Base-by-base conservation (phyloP, 2,329 filamentous ascomycete species). In the Alternaria atra region DNA sequence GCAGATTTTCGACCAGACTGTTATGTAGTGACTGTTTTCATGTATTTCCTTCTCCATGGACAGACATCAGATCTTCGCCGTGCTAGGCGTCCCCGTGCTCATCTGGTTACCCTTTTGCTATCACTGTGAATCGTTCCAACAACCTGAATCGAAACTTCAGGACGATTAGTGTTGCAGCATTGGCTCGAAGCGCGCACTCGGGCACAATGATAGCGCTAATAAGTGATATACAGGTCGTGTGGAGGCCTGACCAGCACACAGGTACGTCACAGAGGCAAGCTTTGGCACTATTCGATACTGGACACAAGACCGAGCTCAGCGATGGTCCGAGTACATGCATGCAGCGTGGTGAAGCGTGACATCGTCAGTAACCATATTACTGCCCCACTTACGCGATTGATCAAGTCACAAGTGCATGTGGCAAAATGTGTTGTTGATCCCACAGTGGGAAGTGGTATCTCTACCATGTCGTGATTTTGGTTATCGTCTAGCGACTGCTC, bases 401-500 rank as follows among this genome's bases (percentile, higher is more conserved):
- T 23, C 53, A 34, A 47, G 25, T 59, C 55, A 59, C 48, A 30
- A 47, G 12, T 55, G 50, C 53, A 61, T 48, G 50, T 30, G 39
- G 20, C 44, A 60, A 52, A 52, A 56, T 59, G 30, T 56, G 40
- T 51, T 56, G 55, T 64, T 48, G 58, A 35, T 64, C 59, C 62
- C 53, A 35, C 64, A 65, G 64, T 61, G 63, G 63, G 64, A 60
- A 52, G 55, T 67, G 65, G 63, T 65, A 67, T 65, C n/a, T 65
- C 58, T 70, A 66, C 65, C 66, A 64, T 62, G 63, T 69, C 66
- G 58, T 70, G 64, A 66, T 69, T 69, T 69, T 56, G 57, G 57
- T 48, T 51, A 37, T 72, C 71, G 69, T 73, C 65, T 73, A 73
- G 66, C 66, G 62, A 46, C 53, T 58, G 69, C 67, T 77, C 74